Evolutionary conservation across 805 yeast genomes (phyloP), one percentile per base, ranked within the genome.

Genomic region (Priceomyces melissophilus): DNA sequence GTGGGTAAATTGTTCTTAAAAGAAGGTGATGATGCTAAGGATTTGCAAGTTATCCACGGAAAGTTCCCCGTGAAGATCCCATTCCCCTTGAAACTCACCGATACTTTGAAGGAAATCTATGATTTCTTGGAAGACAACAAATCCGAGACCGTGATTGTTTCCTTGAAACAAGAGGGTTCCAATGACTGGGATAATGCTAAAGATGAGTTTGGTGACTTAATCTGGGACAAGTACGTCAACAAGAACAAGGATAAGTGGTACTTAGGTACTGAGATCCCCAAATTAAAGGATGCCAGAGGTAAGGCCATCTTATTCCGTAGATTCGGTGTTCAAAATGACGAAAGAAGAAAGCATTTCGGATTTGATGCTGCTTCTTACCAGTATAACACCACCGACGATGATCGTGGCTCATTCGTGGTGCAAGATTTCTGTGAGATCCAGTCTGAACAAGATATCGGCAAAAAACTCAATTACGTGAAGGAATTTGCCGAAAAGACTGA

Each of bases 381-480:
- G 26, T 81, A 82, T 62, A 82, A 83, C 60, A 73, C 84, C 46
- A 69, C 78, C 7, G 77, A 77, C 44, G 87, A 82, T 52, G 87
- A 82, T 55, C 66, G 83, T 39, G 85, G 84, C 9, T 28, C 53
- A 3, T 67, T 81, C 52, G 77, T 74, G 16, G 86, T 84, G 12
- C 93, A 85, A 61, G 93, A 85, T 60, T 84, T 71, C 66, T 82
- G 86, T 62, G 89, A 82, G 56, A 68, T 85, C 42, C 66, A 71
- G 43, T 57, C 62, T 30, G 69, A 63, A 7, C 68, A 65, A 6
- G 87, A 79, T 50, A 73, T 84, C 42, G 57, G 69, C 12, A 76
- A 71, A 51, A 85, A 85, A 58, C 71, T 77, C 13, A 61, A 63
- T 8, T 79, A 76, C 51, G 78, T 84, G 47, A 78, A 76, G 53